Base-by-base conservation (phyloP, 2,329 filamentous ascomycete species). In the Colletotrichum sp. region DNA sequence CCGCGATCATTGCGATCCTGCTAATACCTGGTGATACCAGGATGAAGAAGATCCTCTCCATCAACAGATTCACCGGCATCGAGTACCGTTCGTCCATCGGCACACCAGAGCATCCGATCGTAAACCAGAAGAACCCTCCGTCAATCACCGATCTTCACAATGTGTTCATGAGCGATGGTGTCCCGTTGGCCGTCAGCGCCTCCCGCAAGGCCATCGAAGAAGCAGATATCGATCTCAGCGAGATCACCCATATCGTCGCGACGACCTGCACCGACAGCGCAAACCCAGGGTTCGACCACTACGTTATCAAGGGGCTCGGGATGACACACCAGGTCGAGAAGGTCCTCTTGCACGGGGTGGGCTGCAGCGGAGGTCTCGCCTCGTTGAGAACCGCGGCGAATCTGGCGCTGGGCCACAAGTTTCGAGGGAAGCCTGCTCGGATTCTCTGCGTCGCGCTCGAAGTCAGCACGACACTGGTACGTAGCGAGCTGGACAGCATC, bases 231-330 rank as follows among this genome's bases (percentile, higher is more conserved):
- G 85, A 88, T 56, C 80, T 87, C 0, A 80, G 80, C 4, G 85
- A 91, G 67, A 91, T 94, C 76, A 94, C 92, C 4, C 92, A 94
- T 79, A 86, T 93, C 55, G 91, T 94, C 10, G 90, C 91, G 28
- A 93, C 92, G 1, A 94, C 92, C 7, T 94, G 92, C 81, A 94
- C 92, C 10, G 91, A 94, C 80, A 93, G 91, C 77, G 91, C 92
- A 18, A 94, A 94, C 80, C 92, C 92, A 0, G 92, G 92, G 2
- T 94, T 91, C 80, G 92, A 94, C 78, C 91, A 93, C 81, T 92
- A 87, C 76, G 90, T 94, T 28, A 89, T 89, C 68, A 91, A 90
- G 79, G 84, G 86, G 6, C 83, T 94, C 4, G 90, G 91, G 0
- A 85, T 94, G 34, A 85, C 85, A n/a, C 85, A 88, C 38, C 84